phyloP scores from a whole-genome alignment of 2,329 filamentous ascomycete species.

The Leptoxyphium fumago region DNA sequence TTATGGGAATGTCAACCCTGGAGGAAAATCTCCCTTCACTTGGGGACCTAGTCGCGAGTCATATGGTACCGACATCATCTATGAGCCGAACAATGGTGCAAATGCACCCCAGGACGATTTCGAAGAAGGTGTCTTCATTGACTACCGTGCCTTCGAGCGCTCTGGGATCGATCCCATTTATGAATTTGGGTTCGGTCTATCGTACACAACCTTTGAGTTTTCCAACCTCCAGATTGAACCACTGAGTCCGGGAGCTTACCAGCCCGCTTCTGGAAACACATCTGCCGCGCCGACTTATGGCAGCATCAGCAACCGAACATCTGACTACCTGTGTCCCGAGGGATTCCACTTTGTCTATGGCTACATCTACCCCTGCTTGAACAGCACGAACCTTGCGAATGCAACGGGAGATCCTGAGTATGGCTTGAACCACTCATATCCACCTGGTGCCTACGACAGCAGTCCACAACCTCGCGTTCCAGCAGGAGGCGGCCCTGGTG shows the following conservation, averaged over 20 bases:
- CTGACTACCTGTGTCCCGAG: constrained; percentile 54
- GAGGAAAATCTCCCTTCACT: constrained; percentile 60
- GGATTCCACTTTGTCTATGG: constrained; percentile 36
- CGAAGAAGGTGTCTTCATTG: constrained; percentile 65
- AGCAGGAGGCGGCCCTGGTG: constrained; percentile 43
- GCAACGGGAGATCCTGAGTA: constrained; percentile 47
- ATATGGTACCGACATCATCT: constrained; percentile 55
- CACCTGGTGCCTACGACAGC: constrained; percentile 42
- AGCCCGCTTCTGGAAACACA: constrained; percentile 47
- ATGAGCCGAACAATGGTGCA: constrained; percentile 52
- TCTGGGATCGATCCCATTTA: constrained; percentile 52
- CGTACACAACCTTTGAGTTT: constrained; percentile 67
- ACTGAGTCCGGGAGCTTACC: constrained; percentile 37
- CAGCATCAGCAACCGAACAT: constrained; percentile 45
- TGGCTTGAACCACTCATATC: constrained; percentile 46
- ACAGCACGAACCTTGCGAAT: constrained; percentile 42
- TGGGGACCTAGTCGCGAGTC: constrained; percentile 53
- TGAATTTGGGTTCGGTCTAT: constrained; percentile 69
- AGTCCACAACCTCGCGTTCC: constrained; percentile 43
- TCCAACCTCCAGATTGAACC: constrained; percentile 48
- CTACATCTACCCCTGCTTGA: constrained; percentile 62
- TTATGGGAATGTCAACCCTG: constrained; percentile 65
- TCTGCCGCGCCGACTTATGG: constrained; percentile 49
- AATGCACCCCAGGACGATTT: constrained; percentile 59
- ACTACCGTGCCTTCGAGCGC: constrained; percentile 63